Evolutionary conservation across 768 basidiomycete species (phyloP), one percentile per base, ranked within the genome.

Genomic region (Coprinopsis marcescibilis): DNA sequence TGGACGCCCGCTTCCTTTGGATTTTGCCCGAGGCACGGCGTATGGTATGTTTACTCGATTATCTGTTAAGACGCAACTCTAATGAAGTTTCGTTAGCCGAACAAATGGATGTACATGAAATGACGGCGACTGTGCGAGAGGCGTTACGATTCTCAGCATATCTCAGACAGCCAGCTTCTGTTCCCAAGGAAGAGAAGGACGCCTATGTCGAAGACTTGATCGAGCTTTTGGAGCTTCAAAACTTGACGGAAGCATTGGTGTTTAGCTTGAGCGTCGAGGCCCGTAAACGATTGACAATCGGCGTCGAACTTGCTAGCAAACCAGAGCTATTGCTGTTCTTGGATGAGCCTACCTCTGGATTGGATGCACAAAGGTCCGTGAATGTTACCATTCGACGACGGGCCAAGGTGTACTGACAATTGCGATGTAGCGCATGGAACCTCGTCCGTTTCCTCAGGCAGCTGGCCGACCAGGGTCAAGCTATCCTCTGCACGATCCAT

Each of bases 401-500:
- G 19, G 23, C 11, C n/a, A n/a, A n/a, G 19, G 21, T 40, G n/a
- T 0, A 34, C 5, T n/a, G n/a, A n/a, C n/a, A n/a, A n/a, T n/a
- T n/a, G n/a, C 72, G 75, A 57, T 77, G 78, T 58, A 83, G 81
- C 45, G 88, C 89, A 3, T 89, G 85, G 85, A 83, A 85, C 56
- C 66, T 91, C 24, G 77, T 89, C 21, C 81, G 85, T 32, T 87
- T 93, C 77, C 61, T 92, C 36, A 71, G 83, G 10, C 89, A 90
- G 59, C 78, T 93, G 33, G 88, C 89, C 8, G 80, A 86, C 53
- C 80, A 83, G 54, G 91, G 91, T 10, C 89, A 92, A 57, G 86
- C 89, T 34, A 93, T 93, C 55, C 74, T 94, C 12, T 92, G 89
- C 65, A 94, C 88, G 2, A 90, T 93, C 54, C 89, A 91, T 52